Percentiles rank a stretch among this genome's conserved stretches.
phyloP scores from a whole-genome alignment of 2,329 filamentous ascomycete species.

The Colletotrichum ledebouriae region DNA sequence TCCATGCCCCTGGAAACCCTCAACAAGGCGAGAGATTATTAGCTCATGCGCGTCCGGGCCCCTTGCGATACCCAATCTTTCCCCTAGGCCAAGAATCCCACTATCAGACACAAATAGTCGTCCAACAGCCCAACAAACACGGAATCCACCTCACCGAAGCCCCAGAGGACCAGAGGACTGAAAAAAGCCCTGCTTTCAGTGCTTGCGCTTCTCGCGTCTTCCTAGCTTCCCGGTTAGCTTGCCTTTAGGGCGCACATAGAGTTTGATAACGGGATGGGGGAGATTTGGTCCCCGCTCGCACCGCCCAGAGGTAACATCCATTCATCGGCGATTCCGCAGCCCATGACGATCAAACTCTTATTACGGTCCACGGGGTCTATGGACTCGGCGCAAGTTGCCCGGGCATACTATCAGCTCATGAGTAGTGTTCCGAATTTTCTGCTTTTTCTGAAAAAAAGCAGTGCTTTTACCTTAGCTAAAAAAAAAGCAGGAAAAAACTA shows the following conservation, averaged over 20 bases:
- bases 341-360: slow-evolving; percentile 33
- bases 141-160: slow-evolving; percentile 16
- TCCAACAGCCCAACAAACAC: slow-evolving; percentile 27
- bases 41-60: slow-evolving; percentile 12
- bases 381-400: not conserved
- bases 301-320: slow-evolving; percentile 37
- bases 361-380: slow-evolving; percentile 8
- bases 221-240: not conserved
- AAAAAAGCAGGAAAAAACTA: no score
- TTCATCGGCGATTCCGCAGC: slow-evolving; percentile 26
- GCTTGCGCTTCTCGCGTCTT: slow-evolving; percentile 9
- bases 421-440: no score
- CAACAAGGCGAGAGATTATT: slow-evolving; percentile 21
- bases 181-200: slow-evolving; percentile 10
- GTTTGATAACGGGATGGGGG: slow-evolving; percentile 26
- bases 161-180: slow-evolving; percentile 36
- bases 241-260: slow-evolving; percentile 8
- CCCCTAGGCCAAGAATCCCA: slow-evolving; percentile 18
- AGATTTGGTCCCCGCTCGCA: slow-evolving; percentile 25
- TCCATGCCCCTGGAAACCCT: slow-evolving; percentile 18
- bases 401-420: not conserved
- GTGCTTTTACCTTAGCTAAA: no score
- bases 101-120: slow-evolving; percentile 25
- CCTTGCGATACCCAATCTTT: slow-evolving; percentile 7
- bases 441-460: no score